Evolutionary conservation across 2,329 filamentous ascomycete genomes (phyloP).

Genomic region (Epicoccum sorghinum): DNA sequence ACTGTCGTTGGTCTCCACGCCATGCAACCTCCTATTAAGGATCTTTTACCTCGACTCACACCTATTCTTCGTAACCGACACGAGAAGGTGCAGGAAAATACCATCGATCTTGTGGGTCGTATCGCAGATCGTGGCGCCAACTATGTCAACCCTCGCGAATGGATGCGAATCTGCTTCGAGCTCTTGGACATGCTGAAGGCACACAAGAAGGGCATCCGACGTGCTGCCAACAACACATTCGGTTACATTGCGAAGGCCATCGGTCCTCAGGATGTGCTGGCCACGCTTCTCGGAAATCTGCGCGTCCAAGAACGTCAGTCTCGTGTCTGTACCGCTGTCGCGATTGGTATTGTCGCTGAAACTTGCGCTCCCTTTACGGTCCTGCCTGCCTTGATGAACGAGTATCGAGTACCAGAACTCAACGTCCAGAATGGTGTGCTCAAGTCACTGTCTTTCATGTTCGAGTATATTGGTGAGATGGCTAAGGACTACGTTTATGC

Average conservation of each 20-base stretch:
- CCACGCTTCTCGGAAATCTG: conserved; percentile 94
- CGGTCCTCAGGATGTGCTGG: conserved; percentile 94
- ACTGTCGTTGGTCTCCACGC: conserved; percentile 97
- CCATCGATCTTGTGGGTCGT: conserved; percentile 95
- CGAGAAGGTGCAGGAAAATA: conserved; percentile 99
- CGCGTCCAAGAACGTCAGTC: conserved; percentile 97
- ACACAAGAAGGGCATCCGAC: conserved; percentile 98
- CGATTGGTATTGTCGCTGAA: conserved; percentile 97
- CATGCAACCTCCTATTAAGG: conserved; percentile 98
- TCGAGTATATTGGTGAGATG: conserved; percentile 99
- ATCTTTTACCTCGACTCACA: conserved; percentile 90
- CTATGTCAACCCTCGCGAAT: conserved; percentile 94
- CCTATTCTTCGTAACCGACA: conserved; percentile 98
- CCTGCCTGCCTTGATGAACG: conserved; percentile 98
- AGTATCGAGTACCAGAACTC: conserved; percentile 96
- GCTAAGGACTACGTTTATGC: conserved; percentile 99
- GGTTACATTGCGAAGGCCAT: conserved; percentile 99
- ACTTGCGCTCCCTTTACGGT: conserved; percentile 98
- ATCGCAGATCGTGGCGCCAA: conserved; percentile 97
- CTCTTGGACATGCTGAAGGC: conserved; percentile 98
- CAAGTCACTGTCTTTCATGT: conserved; percentile 95
- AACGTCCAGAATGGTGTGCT: conserved; percentile 99
- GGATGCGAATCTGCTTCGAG: conserved; percentile 99
- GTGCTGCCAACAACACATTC: conserved; percentile 98
- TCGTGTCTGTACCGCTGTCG: conserved; percentile 96